Conservation (phyloP, 768 basidiomycete species). For the Boletus sp. region DNA sequence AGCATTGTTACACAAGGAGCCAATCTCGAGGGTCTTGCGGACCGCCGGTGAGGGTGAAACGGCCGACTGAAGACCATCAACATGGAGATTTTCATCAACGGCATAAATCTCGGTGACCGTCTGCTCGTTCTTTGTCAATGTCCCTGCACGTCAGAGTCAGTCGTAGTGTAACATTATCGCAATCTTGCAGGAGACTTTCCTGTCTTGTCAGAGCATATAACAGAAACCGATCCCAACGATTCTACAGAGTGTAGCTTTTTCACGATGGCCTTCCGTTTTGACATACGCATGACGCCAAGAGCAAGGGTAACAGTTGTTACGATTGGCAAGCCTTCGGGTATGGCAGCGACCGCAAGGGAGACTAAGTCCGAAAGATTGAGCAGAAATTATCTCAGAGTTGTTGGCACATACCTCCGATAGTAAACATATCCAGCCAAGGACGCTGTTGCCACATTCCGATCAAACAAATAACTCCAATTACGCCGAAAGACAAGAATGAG, state of each 20-base stretch:
- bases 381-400: background rate
- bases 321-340: slow-evolving; percentile 94
- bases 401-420: slow-evolving; percentile 79
- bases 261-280: slow-evolving; percentile 92
- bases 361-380: slow-evolving; percentile 47
- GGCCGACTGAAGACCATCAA: slow-evolving; percentile 50
- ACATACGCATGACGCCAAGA: slow-evolving; percentile 91
- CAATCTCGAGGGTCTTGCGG: slow-evolving; percentile 74
- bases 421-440: slow-evolving; percentile 97
- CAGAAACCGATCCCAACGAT: slow-evolving; percentile 90
- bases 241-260: slow-evolving; percentile 97
- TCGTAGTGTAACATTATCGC: background rate
- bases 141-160: slow-evolving; percentile 46
- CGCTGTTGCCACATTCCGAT: slow-evolving; percentile 85
- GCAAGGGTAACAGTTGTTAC: slow-evolving; percentile 97
- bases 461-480: slow-evolving; percentile 91
- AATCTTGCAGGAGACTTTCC: slow-evolving; percentile 42
- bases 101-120: slow-evolving; percentile 87
- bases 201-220: slow-evolving; percentile 97
- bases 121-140: slow-evolving; percentile 94
- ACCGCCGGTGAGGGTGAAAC: slow-evolving; percentile 62
- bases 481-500: slow-evolving; percentile 86
- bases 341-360: slow-evolving; percentile 96
- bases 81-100: slow-evolving; percentile 74
- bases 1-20: slow-evolving; percentile 89